Evolutionary conservation across 1,139 yeast species (phyloP).

Genomic region (Meyerozyma carpophila): DNA sequence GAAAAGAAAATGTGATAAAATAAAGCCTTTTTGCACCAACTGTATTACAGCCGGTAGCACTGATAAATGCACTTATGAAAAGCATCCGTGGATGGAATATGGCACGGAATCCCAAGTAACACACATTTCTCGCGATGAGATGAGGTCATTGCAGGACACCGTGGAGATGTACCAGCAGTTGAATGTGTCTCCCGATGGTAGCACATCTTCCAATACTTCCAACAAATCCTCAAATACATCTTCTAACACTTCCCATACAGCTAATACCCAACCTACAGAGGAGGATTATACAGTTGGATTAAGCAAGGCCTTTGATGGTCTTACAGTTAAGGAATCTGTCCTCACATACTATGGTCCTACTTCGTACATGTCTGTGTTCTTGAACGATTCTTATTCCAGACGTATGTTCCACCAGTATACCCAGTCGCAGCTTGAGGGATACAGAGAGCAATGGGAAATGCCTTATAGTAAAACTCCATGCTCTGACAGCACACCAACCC

Average conservation of each 20-base stretch:
- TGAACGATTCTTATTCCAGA: slow-evolving; percentile 26
- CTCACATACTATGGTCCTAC: slow-evolving; percentile 39
- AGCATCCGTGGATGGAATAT: slow-evolving; percentile 8
- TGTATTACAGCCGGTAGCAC: slow-evolving; percentile 17
- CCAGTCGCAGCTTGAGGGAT: slow-evolving; percentile 5
- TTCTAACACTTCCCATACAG: too few species aligned
- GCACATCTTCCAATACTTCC: background rate
- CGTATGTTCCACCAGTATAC: slow-evolving; percentile 15
- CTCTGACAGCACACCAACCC: slow-evolving; percentile 1
- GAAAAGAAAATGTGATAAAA: slow-evolving; percentile 27
- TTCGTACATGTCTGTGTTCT: slow-evolving; percentile 26
- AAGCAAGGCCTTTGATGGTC: slow-evolving; percentile 27
- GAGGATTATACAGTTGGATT: slow-evolving; percentile 27
- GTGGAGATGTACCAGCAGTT: slow-evolving; percentile 20
- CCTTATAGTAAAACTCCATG: slow-evolving; percentile 8
- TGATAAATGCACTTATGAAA: slow-evolving; percentile 19
- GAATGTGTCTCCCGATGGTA: background rate
- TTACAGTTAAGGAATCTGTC: slow-evolving; percentile 33
- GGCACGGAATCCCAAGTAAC: background rate
- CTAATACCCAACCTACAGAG: background rate
- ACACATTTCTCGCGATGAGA: slow-evolving; percentile 15
- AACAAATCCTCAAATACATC: too few species aligned
- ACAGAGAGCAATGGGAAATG: slow-evolving; percentile 15
- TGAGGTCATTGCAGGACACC: slow-evolving; percentile 17
- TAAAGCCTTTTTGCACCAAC: slow-evolving; percentile 20